Conservation (phyloP, 331 rosid genomes). For the Acacia pycnantha region DNA sequence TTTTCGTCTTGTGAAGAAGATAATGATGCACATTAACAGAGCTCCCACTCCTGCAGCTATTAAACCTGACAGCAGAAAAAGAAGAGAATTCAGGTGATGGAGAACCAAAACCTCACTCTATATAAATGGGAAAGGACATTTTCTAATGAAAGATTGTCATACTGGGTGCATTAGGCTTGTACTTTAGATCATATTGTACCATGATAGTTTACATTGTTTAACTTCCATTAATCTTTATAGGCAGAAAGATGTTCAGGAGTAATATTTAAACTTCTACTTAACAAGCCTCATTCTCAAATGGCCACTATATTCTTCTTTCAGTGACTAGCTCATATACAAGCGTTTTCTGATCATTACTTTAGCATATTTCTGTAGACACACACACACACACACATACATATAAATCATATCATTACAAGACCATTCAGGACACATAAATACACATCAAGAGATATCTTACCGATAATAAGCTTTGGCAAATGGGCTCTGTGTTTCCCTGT, state of each 20-base stretch:
- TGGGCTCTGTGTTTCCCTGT: constrained; percentile 20
- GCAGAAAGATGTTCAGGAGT: neutral
- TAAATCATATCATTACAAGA: too few species aligned
- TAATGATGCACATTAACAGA: constrained; percentile 4
- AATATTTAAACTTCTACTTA: neutral
- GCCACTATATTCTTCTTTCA: neutral
- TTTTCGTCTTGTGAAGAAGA: neutral
- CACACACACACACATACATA: too few species aligned
- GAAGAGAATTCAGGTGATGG: neutral
- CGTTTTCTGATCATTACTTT: neutral
- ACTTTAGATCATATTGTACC: neutral
- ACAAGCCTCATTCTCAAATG: neutral
- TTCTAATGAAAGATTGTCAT: neutral
- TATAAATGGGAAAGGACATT: neutral
- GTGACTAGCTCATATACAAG: neutral
- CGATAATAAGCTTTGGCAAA: constrained; percentile 23
- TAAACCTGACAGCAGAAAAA: constrained; percentile 28
- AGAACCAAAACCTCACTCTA: neutral
- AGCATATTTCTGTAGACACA: neutral
- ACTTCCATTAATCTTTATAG: neutral
- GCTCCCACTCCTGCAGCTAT: constrained; percentile 21
- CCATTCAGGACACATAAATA: too few species aligned
- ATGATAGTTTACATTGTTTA: neutral
- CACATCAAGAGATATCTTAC: constrained; percentile 1
- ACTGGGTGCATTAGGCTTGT: neutral